Conservation (phyloP, 1,284 basidiomycete species). For the Pyrrhoderma noxium region DNA sequence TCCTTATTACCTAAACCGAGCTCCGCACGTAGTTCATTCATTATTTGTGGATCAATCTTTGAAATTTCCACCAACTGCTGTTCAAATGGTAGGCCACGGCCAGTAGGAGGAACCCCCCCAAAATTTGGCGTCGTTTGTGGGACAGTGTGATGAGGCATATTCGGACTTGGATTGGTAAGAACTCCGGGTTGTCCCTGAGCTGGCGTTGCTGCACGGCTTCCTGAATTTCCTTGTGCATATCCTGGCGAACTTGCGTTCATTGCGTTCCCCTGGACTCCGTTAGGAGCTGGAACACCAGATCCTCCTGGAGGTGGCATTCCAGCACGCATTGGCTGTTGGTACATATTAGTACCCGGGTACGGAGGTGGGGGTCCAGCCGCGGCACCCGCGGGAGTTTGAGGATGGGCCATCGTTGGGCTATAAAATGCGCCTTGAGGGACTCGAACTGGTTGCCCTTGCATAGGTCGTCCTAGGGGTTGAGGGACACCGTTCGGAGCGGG, state of each 20-base stretch:
- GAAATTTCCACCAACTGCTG: conserved; percentile 6
- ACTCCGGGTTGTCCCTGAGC: neutral
- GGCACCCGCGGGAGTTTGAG: neutral
- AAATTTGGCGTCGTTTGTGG: conserved; percentile 9
- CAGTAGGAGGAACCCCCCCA: conserved; percentile 3
- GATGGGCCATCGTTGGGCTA: conserved; percentile 14
- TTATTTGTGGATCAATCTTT: conserved; percentile 10
- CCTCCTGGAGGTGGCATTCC: neutral
- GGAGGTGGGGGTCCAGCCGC: conserved; percentile 1
- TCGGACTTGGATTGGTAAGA: conserved; percentile 13
- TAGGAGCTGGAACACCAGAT: conserved; percentile 9
- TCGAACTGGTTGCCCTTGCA: neutral
- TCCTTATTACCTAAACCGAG: conserved; percentile 14
- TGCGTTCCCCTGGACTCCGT: neutral
- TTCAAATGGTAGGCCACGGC: conserved; percentile 7
- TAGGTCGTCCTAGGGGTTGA: neutral
- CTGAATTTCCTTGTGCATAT: conserved; percentile 5
- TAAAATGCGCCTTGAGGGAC: conserved; percentile 1
- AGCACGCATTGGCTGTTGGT: too few relatives aligned
- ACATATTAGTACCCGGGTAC: neutral
- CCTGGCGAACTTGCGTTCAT: conserved; percentile 7
- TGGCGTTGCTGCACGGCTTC: conserved; percentile 15
- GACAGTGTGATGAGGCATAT: conserved; percentile 10
- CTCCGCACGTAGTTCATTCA: conserved; percentile 12
- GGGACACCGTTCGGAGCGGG: conserved; percentile 13